A percentile compares a stretch with the other conserved stretches of the same genome.
These are phyloP conservation scores for Fraxinus albicans DNA, from an alignment of 305 asterid genomes.

Conservation along the genomic window DNA sequence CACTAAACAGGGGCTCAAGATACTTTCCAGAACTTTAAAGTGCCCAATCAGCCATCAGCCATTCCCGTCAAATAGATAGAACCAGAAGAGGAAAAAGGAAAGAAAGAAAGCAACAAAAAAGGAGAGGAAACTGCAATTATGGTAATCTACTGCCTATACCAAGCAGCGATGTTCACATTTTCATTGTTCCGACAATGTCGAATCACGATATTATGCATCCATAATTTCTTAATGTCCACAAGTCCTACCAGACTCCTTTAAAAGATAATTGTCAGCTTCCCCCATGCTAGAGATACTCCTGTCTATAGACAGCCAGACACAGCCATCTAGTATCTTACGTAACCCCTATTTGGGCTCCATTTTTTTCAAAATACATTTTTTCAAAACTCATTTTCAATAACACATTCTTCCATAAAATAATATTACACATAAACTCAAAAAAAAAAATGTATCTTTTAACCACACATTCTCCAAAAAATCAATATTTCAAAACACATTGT, in stretches of 20 bases:
- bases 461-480: too few relatives aligned
- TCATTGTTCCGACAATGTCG: neutral
- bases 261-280: neutral
- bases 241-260: neutral
- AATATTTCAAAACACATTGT: too few relatives aligned
- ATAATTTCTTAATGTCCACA: neutral
- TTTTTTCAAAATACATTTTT: too few relatives aligned
- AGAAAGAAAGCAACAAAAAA: neutral
- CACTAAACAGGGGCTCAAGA: neutral
- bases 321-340: neutral
- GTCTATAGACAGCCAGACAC: neutral
- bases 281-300: neutral
- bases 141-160: neutral
- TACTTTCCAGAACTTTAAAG: neutral
- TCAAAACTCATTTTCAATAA: too few relatives aligned
- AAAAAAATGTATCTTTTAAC: too few relatives aligned
- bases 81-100: neutral
- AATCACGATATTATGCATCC: neutral
- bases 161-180: neutral
- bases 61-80: neutral
- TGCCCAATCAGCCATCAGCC: neutral
- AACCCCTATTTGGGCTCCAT: too few relatives aligned
- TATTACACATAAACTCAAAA: too few relatives aligned
- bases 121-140: neutral
- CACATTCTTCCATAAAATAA: too few relatives aligned